These are phyloP conservation scores for Arthrocladium fulminans DNA, from an alignment of 2,329 filamentous ascomycete genomes.

Conservation along the genomic window DNA sequence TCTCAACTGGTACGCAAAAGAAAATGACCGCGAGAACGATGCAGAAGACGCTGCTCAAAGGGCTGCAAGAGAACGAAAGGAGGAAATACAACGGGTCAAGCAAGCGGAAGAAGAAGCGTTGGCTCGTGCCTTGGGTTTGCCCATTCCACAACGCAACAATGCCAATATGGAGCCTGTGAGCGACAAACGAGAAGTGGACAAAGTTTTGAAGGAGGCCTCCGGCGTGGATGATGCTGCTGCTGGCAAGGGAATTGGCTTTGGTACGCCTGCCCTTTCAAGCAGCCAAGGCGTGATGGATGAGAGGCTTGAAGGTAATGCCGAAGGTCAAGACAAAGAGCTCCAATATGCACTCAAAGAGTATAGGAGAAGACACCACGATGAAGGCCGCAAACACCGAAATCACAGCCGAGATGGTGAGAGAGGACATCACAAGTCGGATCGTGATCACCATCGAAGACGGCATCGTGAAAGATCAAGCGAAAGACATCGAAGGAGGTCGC, in stretches of 20 bases:
- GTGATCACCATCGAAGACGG: slow-evolving; percentile 28
- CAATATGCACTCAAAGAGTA: slow-evolving; percentile 24
- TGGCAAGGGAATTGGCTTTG: slow-evolving; percentile 29
- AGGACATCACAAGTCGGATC: slow-evolving; percentile 26
- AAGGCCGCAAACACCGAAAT: slow-evolving; percentile 16
- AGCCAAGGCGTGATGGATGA: slow-evolving; percentile 24
- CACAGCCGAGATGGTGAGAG: slow-evolving; percentile 25
- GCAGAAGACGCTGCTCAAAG: slow-evolving; percentile 53
- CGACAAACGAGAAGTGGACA: slow-evolving; percentile 45
- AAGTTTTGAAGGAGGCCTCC: slow-evolving; percentile 39
- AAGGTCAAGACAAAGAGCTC: slow-evolving; percentile 20
- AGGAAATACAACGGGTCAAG: slow-evolving; percentile 74
- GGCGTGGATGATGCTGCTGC: slow-evolving; percentile 25
- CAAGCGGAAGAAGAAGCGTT: slow-evolving; percentile 91
- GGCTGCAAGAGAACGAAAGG: slow-evolving; percentile 54
- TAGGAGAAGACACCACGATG: slow-evolving; percentile 29
- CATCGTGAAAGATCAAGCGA: slow-evolving; percentile 20
- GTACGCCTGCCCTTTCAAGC: slow-evolving; percentile 27
- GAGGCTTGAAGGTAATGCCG: slow-evolving; percentile 24
- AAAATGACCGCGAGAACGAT: slow-evolving; percentile 43
- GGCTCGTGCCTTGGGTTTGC: slow-evolving; percentile 70
- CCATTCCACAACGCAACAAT: slow-evolving; percentile 55
- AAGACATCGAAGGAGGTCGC: slow-evolving; percentile 10
- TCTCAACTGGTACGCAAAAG: slow-evolving; percentile 56
- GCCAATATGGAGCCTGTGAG: slow-evolving; percentile 55